Evolutionary conservation across 2,329 filamentous ascomycete species (phyloP).

Genomic region (Calonectria hongkongensis): DNA sequence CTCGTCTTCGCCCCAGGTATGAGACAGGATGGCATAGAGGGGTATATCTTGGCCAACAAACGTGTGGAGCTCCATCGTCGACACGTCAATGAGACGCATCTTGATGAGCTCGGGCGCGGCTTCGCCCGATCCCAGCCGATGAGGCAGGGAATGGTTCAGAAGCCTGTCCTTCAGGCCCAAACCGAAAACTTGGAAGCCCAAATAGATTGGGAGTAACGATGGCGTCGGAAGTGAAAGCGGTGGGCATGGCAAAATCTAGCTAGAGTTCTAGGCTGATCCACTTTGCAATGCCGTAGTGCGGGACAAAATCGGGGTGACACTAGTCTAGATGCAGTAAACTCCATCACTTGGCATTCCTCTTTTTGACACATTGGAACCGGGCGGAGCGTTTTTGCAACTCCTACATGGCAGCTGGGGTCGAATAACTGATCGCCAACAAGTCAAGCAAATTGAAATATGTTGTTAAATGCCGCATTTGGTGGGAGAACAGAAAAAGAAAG

Average conservation of each 20-base stretch:
- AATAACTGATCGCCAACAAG: too few species aligned
- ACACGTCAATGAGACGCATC: constrained; percentile 52
- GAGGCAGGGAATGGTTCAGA: too few species aligned
- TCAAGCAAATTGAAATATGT: too few species aligned
- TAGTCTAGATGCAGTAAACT: background rate
- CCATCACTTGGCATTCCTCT: too few species aligned
- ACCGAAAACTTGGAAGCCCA: background rate
- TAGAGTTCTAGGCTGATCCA: background rate
- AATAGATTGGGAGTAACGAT: background rate
- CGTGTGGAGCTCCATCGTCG: constrained; percentile 47
- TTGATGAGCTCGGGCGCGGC: background rate
- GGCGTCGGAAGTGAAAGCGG: background rate
- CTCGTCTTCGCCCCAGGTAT: constrained; percentile 53
- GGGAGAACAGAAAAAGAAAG: too few species aligned
- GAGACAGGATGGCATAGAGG: constrained; percentile 52
- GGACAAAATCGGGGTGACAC: background rate
- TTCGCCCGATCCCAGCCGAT: background rate
- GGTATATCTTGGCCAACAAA: constrained; percentile 40
- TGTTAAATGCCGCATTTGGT: too few species aligned
- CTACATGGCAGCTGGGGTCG: too few species aligned
- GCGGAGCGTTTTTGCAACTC: too few species aligned
- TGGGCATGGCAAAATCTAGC: background rate
- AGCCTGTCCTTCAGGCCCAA: too few species aligned
- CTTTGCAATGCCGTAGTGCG: background rate
- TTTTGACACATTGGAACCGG: too few species aligned